Evolutionary conservation across 306 rosid species (phyloP).

Genomic region (Trifolium subterraneum): DNA sequence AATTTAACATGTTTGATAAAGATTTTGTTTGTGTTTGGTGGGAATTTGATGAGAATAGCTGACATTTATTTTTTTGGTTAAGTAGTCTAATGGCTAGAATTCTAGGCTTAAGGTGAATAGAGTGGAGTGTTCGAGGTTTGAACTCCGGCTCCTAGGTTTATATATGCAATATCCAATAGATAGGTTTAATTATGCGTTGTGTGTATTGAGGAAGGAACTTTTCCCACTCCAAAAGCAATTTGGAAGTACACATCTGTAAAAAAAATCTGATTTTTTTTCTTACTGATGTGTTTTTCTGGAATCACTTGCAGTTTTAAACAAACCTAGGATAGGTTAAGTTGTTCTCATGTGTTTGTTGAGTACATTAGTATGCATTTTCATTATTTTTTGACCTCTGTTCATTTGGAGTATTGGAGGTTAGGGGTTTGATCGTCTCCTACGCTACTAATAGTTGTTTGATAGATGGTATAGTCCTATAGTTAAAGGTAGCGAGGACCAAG

Average conservation of each 20-base stretch:
- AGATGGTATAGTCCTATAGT: neutral
- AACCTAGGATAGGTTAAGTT: neutral
- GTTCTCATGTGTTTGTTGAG: neutral
- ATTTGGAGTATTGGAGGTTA: neutral
- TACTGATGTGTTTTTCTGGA: neutral
- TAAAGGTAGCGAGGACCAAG: neutral
- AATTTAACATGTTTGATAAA: neutral
- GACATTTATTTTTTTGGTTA: neutral
- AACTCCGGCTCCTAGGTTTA: too few species aligned
- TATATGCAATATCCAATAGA: neutral
- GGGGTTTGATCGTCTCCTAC: neutral
- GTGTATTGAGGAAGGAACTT: neutral
- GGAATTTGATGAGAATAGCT: neutral
- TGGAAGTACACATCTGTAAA: neutral
- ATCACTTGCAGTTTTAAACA: neutral
- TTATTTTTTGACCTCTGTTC: neutral
- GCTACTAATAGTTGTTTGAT: neutral
- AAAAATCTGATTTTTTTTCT: neutral
- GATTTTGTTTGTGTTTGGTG: neutral
- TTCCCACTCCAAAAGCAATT: neutral
- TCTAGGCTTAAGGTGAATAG: too few species aligned
- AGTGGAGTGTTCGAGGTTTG: too few species aligned
- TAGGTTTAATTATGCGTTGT: neutral
- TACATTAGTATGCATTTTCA: neutral
- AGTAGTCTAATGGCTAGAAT: too few species aligned